Conservation (phyloP, 1,284 basidiomycete genomes). For the Rhodofomes roseus region DNA sequence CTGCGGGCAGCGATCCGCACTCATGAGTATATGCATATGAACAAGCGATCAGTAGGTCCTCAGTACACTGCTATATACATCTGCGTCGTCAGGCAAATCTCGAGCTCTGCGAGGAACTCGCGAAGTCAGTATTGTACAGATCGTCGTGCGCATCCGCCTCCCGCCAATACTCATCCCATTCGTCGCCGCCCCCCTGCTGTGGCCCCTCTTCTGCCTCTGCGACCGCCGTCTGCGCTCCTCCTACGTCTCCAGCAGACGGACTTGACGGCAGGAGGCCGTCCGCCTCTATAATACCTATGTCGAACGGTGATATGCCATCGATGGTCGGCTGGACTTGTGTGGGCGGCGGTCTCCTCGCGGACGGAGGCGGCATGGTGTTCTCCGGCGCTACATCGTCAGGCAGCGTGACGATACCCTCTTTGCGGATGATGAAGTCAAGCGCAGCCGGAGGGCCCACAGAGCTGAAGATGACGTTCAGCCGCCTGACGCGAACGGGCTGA, state of each 20-base stretch:
- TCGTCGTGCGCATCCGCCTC: conserved; percentile 25
- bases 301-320: not conserved
- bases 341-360: not conserved
- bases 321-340: not conserved
- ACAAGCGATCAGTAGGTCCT: not conserved
- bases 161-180: conserved; percentile 45
- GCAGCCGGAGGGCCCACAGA: conserved; percentile 53
- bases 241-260: not conserved
- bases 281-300: not conserved
- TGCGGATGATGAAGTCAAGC: conserved; percentile 70
- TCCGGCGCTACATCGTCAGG: conserved; percentile 10
- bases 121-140: conserved; percentile 1
- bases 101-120: not conserved
- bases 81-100: not conserved
- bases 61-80: not conserved
- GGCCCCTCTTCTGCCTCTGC: conserved; percentile 17
- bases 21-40: not conserved
- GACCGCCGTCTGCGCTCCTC: not conserved
- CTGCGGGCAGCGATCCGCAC: no score
- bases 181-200: conserved; percentile 26
- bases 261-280: not conserved
- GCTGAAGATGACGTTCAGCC: conserved; percentile 74
- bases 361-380: not conserved
- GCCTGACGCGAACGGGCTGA: conserved; percentile 49
- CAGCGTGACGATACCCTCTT: conserved; percentile 46